A percentile compares a stretch with the other conserved stretches of the same genome.
Conservation (phyloP, 805 yeast species). For the Candida loeiensis region DNA sequence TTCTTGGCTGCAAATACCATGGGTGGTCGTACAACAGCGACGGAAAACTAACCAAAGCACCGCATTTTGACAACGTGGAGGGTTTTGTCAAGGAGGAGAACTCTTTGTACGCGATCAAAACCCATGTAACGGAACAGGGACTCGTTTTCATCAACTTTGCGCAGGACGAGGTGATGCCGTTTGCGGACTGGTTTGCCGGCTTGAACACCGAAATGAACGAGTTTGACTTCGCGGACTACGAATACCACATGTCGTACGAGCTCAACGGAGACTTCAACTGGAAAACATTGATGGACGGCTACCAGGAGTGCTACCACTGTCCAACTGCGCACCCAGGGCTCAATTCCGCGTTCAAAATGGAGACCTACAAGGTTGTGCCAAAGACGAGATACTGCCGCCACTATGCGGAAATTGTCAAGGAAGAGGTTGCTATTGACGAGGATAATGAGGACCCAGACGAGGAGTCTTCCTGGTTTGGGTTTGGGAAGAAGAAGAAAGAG, state of each 20-base stretch:
- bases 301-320: constrained; percentile 66
- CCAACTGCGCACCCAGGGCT: constrained; percentile 67
- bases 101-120: constrained; percentile 51
- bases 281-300: constrained; percentile 67
- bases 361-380: constrained; percentile 62
- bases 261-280: constrained; percentile 62
- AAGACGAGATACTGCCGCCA: constrained; percentile 58
- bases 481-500: constrained; percentile 34
- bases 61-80: constrained; percentile 56
- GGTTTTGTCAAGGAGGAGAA: constrained; percentile 56
- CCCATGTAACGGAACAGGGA: constrained; percentile 55
- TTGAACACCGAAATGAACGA: constrained; percentile 51
- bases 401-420: constrained; percentile 50
- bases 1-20: constrained; percentile 59
- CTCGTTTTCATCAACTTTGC: constrained; percentile 53
- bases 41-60: constrained; percentile 57
- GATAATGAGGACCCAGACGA: constrained; percentile 27
- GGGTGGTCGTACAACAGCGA: constrained; percentile 67
- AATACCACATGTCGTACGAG: constrained; percentile 62
- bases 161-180: constrained; percentile 44
- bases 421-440: constrained; percentile 29
- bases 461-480: constrained; percentile 51
- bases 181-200: constrained; percentile 52
- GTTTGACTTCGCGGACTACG: constrained; percentile 58
- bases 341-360: constrained; percentile 55